Evolutionary conservation across 331 rosid species (phyloP).

Genomic region (Quercus tomentella): DNA sequence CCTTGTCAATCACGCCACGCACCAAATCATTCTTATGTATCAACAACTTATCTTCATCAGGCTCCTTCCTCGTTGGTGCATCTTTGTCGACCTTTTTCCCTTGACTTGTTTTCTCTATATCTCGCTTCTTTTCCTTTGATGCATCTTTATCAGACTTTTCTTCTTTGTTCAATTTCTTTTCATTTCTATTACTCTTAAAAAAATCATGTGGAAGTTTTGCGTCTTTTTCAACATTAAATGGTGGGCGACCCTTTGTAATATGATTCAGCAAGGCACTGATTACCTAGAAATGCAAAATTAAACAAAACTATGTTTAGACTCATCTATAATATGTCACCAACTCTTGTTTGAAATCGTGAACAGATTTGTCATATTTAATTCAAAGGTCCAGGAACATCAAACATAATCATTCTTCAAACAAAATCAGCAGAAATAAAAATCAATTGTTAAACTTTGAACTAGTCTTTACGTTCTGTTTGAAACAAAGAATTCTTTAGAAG

Average conservation of each 20-base stretch:
- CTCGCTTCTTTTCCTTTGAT: slow-evolving; percentile 11
- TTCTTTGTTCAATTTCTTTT: slow-evolving; percentile 19
- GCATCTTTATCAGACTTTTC: slow-evolving; percentile 15
- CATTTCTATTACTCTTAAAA: slow-evolving; percentile 47
- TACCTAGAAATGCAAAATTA: slow-evolving; percentile 44
- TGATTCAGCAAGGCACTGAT: slow-evolving; percentile 79
- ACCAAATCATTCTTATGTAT: slow-evolving; percentile 76
- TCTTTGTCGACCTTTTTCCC: slow-evolving; percentile 10
- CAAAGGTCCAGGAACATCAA: background rate
- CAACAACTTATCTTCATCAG: slow-evolving; percentile 72
- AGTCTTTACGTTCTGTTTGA: background rate
- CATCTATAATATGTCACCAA: slow-evolving; percentile 2
- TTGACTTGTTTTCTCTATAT: background rate
- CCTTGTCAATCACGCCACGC: slow-evolving; percentile 90
- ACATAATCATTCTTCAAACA: background rate
- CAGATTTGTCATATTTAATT: background rate
- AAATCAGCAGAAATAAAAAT: background rate
- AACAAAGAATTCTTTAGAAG: background rate
- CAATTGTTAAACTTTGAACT: background rate
- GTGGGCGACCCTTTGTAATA: slow-evolving; percentile 61
- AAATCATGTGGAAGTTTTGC: slow-evolving; percentile 71
- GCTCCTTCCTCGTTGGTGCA: slow-evolving; percentile 30
- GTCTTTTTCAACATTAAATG: slow-evolving; percentile 82
- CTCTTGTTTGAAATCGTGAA: background rate
- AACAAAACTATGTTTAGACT: slow-evolving; percentile 3